Evolutionary conservation across 2,329 filamentous ascomycete species (phyloP).

Genomic region (Botrytis fragariae): DNA sequence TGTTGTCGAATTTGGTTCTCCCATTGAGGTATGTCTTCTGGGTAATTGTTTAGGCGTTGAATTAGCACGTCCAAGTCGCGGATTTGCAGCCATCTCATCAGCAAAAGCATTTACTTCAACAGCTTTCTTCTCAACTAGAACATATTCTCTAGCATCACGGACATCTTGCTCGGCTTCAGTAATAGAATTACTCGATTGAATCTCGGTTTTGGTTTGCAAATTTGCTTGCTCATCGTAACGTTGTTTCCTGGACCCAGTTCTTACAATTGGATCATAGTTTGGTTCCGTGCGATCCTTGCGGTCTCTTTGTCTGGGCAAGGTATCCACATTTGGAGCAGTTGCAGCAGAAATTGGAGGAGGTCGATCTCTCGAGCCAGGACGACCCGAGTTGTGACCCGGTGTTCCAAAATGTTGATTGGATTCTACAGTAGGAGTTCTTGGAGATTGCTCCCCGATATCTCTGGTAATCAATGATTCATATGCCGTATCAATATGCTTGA

Average conservation of each 20-base stretch:
- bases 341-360: constrained; percentile 30
- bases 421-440: constrained; percentile 25
- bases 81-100: constrained; percentile 86
- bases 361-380: constrained; percentile 27
- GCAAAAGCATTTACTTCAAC: constrained; percentile 97
- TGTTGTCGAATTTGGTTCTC: constrained; percentile 63
- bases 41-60: constrained; percentile 50
- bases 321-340: constrained; percentile 36
- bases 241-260: constrained; percentile 25
- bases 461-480: not conserved
- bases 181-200: constrained; percentile 45
- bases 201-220: constrained; percentile 17
- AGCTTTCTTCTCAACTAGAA: constrained; percentile 89
- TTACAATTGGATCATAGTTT: constrained; percentile 12
- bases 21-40: constrained; percentile 77
- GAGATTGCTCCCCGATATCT: constrained; percentile 23
- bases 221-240: constrained; percentile 34
- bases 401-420: constrained; percentile 28
- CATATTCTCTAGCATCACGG: constrained; percentile 90
- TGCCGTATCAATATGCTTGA: constrained; percentile 20
- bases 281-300: constrained; percentile 23
- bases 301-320: constrained; percentile 33
- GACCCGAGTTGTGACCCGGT: constrained; percentile 25
- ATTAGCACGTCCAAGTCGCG: constrained; percentile 45
- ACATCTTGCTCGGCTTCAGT: constrained; percentile 64